Conservation (phyloP, 306 rosid genomes). For the Astragalus membranaceus region DNA sequence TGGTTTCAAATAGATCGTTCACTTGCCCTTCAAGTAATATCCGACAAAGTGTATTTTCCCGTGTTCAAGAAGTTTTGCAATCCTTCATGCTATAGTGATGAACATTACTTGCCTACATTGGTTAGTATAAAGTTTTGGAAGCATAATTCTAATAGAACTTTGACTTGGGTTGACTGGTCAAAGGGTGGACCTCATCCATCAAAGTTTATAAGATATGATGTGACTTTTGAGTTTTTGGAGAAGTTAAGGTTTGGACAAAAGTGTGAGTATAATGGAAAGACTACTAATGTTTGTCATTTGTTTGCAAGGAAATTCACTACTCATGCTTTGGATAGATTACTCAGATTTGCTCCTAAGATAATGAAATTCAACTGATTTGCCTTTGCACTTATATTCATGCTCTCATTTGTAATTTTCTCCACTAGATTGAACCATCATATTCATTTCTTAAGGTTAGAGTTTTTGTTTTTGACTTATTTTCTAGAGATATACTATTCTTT, state of each 20-base stretch:
- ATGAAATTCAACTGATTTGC: conserved; percentile 49
- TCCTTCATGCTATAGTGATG: conserved; percentile 59
- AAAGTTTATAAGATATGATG: conserved; percentile 34
- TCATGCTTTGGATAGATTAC: conserved; percentile 55
- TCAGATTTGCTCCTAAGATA: conserved; percentile 65
- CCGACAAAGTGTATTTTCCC: conserved; percentile 40
- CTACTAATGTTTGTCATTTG: conserved; percentile 45
- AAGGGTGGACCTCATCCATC: conserved; percentile 76
- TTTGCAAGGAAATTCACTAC: conserved; percentile 81
- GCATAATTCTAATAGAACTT: conserved; percentile 58
- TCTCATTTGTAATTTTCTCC: background rate
- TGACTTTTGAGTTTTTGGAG: conserved; percentile 39
- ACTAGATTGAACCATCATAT: too few relatives aligned
- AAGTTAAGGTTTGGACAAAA: conserved; percentile 42
- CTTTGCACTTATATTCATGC: background rate
- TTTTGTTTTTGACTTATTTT: too few relatives aligned
- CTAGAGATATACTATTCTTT: too few relatives aligned
- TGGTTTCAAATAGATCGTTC: conserved; percentile 77
- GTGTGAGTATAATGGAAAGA: conserved; percentile 57
- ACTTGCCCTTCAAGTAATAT: conserved; percentile 42
- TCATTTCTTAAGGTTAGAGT: too few relatives aligned
- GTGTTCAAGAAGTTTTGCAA: conserved; percentile 38
- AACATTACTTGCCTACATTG: conserved; percentile 73
- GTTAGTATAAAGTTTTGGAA: conserved; percentile 41
- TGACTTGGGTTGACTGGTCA: conserved; percentile 93